Percentiles rank a stretch among this genome's conserved stretches.
Conservation (phyloP, 108 stramenopile genomes). For the Cyclostephanos invisitatus region DNA sequence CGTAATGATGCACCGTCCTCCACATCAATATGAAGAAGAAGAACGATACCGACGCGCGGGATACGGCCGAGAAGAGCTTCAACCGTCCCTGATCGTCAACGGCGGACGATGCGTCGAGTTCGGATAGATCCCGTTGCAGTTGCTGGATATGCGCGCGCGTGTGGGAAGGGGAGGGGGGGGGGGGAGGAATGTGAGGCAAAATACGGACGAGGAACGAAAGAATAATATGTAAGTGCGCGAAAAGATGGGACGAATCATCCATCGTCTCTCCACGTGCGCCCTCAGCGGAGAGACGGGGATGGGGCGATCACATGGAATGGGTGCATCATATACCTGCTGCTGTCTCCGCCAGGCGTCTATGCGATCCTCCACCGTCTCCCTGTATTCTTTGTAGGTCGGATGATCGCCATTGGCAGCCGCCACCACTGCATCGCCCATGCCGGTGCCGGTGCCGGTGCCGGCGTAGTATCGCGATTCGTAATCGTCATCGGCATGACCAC, state of each 20-base stretch:
- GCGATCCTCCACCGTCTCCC: slow-evolving; percentile 82
- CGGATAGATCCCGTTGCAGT: slow-evolving; percentile 30
- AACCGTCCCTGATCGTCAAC: slow-evolving; percentile 69
- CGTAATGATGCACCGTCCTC: slow-evolving; percentile 82
- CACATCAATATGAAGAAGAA: slow-evolving; percentile 87
- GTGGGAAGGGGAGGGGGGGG: neutral
- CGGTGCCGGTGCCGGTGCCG: no score
- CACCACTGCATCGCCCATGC: no score
- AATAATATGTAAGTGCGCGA: no score
- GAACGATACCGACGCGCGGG: slow-evolving; percentile 68
- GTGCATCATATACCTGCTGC: slow-evolving; percentile 52
- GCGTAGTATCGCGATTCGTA: no score
- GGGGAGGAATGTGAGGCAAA: slow-evolving; percentile 1
- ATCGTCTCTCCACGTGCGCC: neutral
- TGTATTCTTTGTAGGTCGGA: slow-evolving; percentile 29
- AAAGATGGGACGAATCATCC: no score
- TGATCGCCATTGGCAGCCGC: neutral
- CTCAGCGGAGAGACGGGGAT: no score
- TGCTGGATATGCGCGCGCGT: slow-evolving; percentile 14
- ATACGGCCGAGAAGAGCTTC: slow-evolving; percentile 76
- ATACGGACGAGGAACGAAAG: neutral
- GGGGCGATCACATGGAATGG: no score
- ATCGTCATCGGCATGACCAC: no score
- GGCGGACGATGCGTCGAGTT: slow-evolving; percentile 41
- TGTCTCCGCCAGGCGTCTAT: slow-evolving; percentile 66